Evolutionary conservation across 176 grass and related monocot genomes (phyloP), one percentile per base, ranked within the genome.

Genomic region (Typha latifolia): DNA sequence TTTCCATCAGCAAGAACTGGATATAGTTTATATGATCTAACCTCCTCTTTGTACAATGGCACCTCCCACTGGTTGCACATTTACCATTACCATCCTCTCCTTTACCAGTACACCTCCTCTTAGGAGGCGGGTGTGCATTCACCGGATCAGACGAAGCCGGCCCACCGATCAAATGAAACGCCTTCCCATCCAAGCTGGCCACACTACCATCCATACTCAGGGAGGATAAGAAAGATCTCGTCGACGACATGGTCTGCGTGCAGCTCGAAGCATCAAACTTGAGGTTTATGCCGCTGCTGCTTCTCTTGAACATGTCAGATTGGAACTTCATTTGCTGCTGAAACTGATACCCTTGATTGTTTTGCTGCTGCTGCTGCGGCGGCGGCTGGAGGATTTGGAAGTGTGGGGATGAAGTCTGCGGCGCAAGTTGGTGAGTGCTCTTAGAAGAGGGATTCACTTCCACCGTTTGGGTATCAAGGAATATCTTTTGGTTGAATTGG

Each of bases 1-100:
- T 13, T 16, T 78, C 32, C 67, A 68, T 70, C 56, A 32, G 50
- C 62, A 23, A 48, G 47, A 32, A 53, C 14, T 31, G 31, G 32
- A 31, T 14, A 8, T 49, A 74, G 10, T 76, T 76, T 56, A 80
- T 61, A 31, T 64, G 49, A 37, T 20, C 80, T 5, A 14, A 95
- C 94, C 87, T 99, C 47, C 81, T 93, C 72, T 93, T 99, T 0
- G 94, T 75, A 74, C 94, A 90, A 53, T 87, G 81, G 23, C 69
- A 84, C 48, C 73, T 61, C 22, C 76, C 75, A 26, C 29, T 84
- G 14, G 75, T 74, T 32, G 75, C 76, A 62, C 81, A 84, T 50
- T 79, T 84, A 15, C 66, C 70, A 52, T 69, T 78, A 5, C 59
- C 76, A 74, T 79, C 72, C 43, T 74, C 81, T 34, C 70, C 81